Evolutionary conservation across 495 filamentous ascomycete genomes (phyloP), one percentile per base, ranked within the genome.

Genomic region (Neurospora sp.): DNA sequence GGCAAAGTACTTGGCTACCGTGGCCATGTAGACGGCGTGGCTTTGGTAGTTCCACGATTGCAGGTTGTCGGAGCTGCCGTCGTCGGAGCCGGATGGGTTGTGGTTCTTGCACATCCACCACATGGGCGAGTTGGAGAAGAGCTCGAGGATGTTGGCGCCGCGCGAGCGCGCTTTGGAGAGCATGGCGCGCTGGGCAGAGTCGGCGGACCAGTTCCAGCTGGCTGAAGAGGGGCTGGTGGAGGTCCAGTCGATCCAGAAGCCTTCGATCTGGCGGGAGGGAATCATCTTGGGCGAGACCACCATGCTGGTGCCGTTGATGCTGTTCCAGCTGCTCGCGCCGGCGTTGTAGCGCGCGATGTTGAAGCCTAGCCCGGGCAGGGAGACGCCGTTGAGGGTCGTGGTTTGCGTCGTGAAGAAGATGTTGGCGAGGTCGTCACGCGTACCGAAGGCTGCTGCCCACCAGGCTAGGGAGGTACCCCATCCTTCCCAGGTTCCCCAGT

Each of bases 41-140:
- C 78, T 71, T 8, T 80, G 66, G 62, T 79, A 78, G 73, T 84
- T 83, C 82, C 82, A 83, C 7, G 72, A 75, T 35, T 84, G 82
- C 39, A 84, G 72, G 70, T 84, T 83, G 69, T 82, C 78, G 20
- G 37, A 71, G 0, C 39, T 62, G 9, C 80, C 80, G 69, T 76
- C 71, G 54, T 81, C 75, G 31, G 79, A 77, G 7, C 81, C 81
- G 20, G 78, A 75, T 8, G 82, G 82, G 71, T 83, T 83, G 74
- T 83, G 79, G 72, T 83, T 83, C 59, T 72, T 76, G 71, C 75
- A 78, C 81, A 80, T 82, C 82, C 82, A 83, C 82, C 82, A 84
- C 77, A 82, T 79, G 12, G 82, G 82, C 11, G 79, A 81, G 71
- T 83, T 83, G 48, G 79, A 82, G 74, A 84, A 84, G 5, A 84